A percentile compares a stretch with the other conserved stretches of the same genome.
Evolutionary conservation across 768 basidiomycete species (phyloP).

Genomic region (Russula sp.): DNA sequence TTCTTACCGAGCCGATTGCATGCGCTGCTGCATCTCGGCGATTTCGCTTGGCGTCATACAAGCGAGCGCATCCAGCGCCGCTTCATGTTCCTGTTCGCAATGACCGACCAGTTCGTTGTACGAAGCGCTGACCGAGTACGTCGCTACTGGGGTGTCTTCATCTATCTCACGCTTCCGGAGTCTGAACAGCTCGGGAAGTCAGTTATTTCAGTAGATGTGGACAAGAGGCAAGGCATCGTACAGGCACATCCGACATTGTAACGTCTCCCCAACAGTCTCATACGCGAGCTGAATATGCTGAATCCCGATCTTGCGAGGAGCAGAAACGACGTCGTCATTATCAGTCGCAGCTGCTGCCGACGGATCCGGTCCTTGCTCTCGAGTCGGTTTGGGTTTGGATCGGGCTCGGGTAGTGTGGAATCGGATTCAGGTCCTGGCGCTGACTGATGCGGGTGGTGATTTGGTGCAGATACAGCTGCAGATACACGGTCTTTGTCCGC

Average conservation of each 20-base stretch:
- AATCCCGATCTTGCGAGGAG: slow-evolving; percentile 22
- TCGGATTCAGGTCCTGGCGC: background rate
- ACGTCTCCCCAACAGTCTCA: slow-evolving; percentile 10
- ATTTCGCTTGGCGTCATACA: slow-evolving; percentile 16
- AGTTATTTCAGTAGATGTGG: background rate
- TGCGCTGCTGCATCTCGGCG: slow-evolving; percentile 25
- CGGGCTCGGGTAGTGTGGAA: background rate
- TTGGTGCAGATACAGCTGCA: background rate
- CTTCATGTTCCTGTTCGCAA: slow-evolving; percentile 23
- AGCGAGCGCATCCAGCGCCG: slow-evolving; percentile 23
- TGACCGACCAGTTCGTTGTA: slow-evolving; percentile 20
- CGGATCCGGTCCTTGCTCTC: background rate
- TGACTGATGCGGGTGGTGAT: background rate
- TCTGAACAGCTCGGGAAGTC: background rate
- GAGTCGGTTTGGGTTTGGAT: background rate
- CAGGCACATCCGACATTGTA: slow-evolving; percentile 28
- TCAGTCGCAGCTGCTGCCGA: background rate
- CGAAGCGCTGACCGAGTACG: slow-evolving; percentile 4
- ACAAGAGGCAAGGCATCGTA: background rate
- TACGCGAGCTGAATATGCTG: slow-evolving; percentile 26
- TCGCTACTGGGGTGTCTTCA: slow-evolving; percentile 2
- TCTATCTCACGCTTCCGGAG: slow-evolving; percentile 22
- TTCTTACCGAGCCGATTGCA: slow-evolving; percentile 1
- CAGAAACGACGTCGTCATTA: background rate
- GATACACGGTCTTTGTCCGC: background rate